Base-by-base conservation (phyloP, 2,329 filamentous ascomycete genomes). In the Trichophyton rubrum region DNA sequence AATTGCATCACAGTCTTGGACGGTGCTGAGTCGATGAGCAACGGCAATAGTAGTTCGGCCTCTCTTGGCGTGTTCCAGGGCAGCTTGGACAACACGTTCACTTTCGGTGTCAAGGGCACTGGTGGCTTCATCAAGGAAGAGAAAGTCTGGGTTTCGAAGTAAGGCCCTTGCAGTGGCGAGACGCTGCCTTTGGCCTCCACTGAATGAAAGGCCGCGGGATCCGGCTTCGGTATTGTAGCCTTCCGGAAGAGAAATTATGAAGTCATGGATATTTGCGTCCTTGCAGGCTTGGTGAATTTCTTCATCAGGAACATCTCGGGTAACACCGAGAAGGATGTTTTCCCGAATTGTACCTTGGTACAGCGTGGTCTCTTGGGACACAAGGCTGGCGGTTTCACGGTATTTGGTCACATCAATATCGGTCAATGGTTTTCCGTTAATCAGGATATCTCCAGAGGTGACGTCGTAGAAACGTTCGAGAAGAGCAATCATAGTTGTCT, bases 1-100 rank as follows among this genome's bases (percentile, higher is more conserved):
- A 65, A 96, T 96, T 90, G 90, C 72, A 95, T 86, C 0, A 90
- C 90, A 66, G 71, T 90, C 85, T 72, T 83, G 87, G 74, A 96
- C 91, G 7, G 90, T 95, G 0, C 87, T 91, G 3, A 96, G 80
- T 66, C 90, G 84, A 75, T 96, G 90, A 33, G 90, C 90, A 70
- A 96, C 95, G 2, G 88, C 87, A 67, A 95, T 92, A 1, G 89
- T 95, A 0, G 90, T 95, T 56, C 90, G 82, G 11, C 89, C 89
- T 62, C 85, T 79, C 1, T 88, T 80, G n/a, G 89, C 64, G 20
- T 60, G 61, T 45, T 69, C 69, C 51, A 73, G 61, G 1, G 71
- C 71, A 38, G 63, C 64, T 56, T 71, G 69, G 15, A 73, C 70
- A 11, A 71, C 59, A 6, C 64, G 64, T 58, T 75, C 73, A 7